These are phyloP conservation scores for Rubroboletus pulcherrimus DNA, from an alignment of 768 basidiomycete genomes.

Conservation along the genomic window DNA sequence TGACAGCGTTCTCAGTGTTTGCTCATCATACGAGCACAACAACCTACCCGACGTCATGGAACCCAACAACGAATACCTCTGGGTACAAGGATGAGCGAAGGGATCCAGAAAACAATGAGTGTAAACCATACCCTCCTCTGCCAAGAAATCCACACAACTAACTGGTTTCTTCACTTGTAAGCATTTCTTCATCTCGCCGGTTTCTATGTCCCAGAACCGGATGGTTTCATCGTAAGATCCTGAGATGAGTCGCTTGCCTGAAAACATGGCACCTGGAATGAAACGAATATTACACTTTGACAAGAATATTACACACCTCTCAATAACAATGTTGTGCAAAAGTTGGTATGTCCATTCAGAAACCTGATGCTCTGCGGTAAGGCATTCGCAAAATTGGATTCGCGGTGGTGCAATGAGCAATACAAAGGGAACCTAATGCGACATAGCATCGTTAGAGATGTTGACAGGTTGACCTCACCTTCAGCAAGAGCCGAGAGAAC, in stretches of 20 bases:
- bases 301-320: conserved; percentile 36
- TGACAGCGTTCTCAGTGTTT: neutral
- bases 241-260: conserved; percentile 76
- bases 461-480: neutral
- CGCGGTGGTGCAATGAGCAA: conserved; percentile 77
- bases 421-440: conserved; percentile 60
- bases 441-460: neutral
- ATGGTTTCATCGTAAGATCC: conserved; percentile 93
- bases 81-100: conserved; percentile 4
- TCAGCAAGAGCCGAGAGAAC: neutral
- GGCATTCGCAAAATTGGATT: conserved; percentile 75
- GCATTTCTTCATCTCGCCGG: conserved; percentile 66
- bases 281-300: neutral
- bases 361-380: conserved; percentile 75
- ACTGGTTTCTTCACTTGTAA: conserved; percentile 85
- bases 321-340: conserved; percentile 78
- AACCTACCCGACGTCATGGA: conserved; percentile 84
- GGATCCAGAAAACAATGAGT: neutral
- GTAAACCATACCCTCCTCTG: conserved; percentile 62
- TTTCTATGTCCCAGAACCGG: conserved; percentile 83
- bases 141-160: conserved; percentile 83
- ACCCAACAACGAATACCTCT: conserved; percentile 91
- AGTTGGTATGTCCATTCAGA: conserved; percentile 81
- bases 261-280: neutral
- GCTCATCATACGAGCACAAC: neutral